Base-by-base conservation (phyloP, 1,284 basidiomycete species). In the Sphaerobolus stellatus region DNA sequence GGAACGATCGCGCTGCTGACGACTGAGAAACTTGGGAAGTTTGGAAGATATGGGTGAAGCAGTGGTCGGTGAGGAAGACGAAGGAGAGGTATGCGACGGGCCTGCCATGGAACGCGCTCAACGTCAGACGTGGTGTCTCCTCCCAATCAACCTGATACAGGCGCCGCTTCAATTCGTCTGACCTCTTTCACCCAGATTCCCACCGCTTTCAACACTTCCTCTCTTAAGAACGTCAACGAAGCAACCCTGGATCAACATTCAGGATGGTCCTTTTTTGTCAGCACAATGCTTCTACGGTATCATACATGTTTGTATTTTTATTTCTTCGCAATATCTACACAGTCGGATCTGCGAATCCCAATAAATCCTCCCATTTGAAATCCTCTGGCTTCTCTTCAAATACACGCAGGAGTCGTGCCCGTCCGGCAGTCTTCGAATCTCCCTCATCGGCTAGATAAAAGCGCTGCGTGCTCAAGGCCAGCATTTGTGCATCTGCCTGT, bases 401-500 rank as follows among this genome's bases (percentile, higher is more conserved):
- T 38, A 72, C 72, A 61, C 73, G 76, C 59, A 93, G 63, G 56
- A 93, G 64, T 52, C 68, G 65, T 45, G 67, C 71, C 59, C 73
- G 75, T 72, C 34, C 36, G 31, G 5, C n/a, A n/a, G n/a, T n/a
- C n/a, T n/a, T n/a, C n/a, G n/a, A n/a, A n/a, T n/a, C n/a, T n/a
- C 63, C 69, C n/a, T 71, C 69, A 27, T 68, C 71, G 82, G 86
- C 86, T 31, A 91, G 68, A 66, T 94, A 96, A 70, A 94, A 95
- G 62, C 82, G 83, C 71, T 96, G 94, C 44, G 92, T 68, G 14
- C 81, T 81, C 66, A 93, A 75, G 1, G 87, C 80, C 44, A 98
- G 79, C 34, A 90, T 64, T 61, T 95, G 92, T 0, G 92, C 91
- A 61, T 94, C 91, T 56, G 83, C 78, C 67, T 94, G 89, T 54